phyloP scores from a whole-genome alignment of 2,329 filamentous ascomycete species.

The Massarina eburnea region DNA sequence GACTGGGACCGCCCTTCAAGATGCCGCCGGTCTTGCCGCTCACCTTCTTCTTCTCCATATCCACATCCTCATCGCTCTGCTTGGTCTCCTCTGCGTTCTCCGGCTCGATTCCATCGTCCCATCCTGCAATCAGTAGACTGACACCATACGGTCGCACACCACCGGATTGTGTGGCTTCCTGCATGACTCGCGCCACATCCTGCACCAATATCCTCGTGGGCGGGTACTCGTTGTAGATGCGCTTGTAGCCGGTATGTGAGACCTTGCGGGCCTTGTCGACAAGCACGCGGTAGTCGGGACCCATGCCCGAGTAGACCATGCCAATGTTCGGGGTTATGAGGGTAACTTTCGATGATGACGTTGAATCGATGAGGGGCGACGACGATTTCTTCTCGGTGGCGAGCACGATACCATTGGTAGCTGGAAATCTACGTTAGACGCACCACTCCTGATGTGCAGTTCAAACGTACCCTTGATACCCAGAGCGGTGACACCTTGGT shows the following conservation, averaged over 20 bases:
- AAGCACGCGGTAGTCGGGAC: constrained; percentile 94
- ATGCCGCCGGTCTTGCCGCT: constrained; percentile 92
- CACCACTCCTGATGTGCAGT: too few species aligned
- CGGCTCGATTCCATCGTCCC: constrained; percentile 95
- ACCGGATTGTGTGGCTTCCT: constrained; percentile 97
- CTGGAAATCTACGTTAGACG: constrained; percentile 50
- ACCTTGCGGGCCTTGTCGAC: constrained; percentile 98
- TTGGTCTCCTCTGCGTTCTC: constrained; percentile 62
- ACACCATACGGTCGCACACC: constrained; percentile 97
- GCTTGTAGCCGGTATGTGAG: constrained; percentile 97
- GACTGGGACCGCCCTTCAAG: constrained; percentile 90
- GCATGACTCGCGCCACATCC: constrained; percentile 96
- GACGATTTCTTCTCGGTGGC: constrained; percentile 99
- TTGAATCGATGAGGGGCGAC: constrained; percentile 91
- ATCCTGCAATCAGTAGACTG: constrained; percentile 90
- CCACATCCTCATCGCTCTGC: constrained; percentile 53
- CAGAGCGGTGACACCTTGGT: constrained; percentile 96
- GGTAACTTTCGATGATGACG: constrained; percentile 95
- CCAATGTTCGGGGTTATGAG: constrained; percentile 98
- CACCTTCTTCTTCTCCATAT: constrained; percentile 68
- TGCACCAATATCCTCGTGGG: constrained; percentile 98
- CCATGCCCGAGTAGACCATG: constrained; percentile 99
- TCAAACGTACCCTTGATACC: constrained; percentile 88
- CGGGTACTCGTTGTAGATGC: constrained; percentile 99
- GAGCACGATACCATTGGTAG: constrained; percentile 97